Conservation (phyloP, 2,329 filamentous ascomycete genomes). For the Daldinia sp. region DNA sequence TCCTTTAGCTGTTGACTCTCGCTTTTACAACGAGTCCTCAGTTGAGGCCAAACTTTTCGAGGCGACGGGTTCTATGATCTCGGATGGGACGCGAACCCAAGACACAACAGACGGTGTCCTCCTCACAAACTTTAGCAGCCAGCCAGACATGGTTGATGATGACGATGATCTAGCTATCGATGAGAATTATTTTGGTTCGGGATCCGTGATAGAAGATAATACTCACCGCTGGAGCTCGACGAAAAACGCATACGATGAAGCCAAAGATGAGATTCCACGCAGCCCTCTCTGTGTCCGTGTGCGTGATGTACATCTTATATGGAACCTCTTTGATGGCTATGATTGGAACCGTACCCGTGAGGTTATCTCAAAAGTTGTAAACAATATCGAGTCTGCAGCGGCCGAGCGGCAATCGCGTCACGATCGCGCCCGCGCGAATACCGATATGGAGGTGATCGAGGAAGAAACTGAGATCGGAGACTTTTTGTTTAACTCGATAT, state of each 20-base stretch:
- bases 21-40: conserved; percentile 61
- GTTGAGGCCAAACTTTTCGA: conserved; percentile 64
- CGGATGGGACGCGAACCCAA: conserved; percentile 56
- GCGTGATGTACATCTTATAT: conserved; percentile 91
- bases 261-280: conserved; percentile 69
- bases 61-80: conserved; percentile 54
- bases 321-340: conserved; percentile 98
- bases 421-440: conserved; percentile 66
- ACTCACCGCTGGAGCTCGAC: conserved; percentile 85
- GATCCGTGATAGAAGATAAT: conserved; percentile 70
- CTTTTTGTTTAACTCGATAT: conserved; percentile 98
- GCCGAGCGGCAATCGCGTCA: conserved; percentile 76
- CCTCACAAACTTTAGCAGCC: conserved; percentile 57
- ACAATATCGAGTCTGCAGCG: conserved; percentile 86
- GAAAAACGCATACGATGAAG: conserved; percentile 78
- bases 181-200: conserved; percentile 80
- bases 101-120: conserved; percentile 62
- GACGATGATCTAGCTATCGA: conserved; percentile 74
- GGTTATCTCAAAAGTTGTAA: conserved; percentile 86
- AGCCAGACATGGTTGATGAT: conserved; percentile 60
- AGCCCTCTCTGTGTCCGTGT: conserved; percentile 83
- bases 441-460: conserved; percentile 77
- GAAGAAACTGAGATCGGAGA: conserved; percentile 91
- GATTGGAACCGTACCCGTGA: conserved; percentile 93
- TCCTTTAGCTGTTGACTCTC: conserved; percentile 57